Conservation (phyloP, 1,284 basidiomycete genomes). For the Cryptococcus maquisensis region DNA sequence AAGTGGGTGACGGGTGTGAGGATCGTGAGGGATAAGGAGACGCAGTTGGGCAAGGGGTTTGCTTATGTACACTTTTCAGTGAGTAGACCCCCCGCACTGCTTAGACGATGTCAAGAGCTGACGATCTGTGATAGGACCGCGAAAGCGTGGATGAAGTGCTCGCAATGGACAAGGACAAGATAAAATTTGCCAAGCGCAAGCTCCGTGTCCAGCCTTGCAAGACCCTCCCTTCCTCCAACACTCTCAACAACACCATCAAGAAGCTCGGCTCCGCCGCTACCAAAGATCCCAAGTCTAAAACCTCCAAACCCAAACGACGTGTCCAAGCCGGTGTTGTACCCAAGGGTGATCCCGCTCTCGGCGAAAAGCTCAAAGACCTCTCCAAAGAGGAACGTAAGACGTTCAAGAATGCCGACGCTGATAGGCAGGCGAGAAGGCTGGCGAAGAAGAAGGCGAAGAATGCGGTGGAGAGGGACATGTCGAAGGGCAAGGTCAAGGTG, state of each 20-base stretch:
- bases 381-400: conserved; percentile 82
- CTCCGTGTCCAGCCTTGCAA: conserved; percentile 83
- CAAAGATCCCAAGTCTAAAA: conserved; percentile 1
- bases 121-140: conserved; percentile 59
- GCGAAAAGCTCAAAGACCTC: conserved; percentile 66
- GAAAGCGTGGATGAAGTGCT: conserved; percentile 85
- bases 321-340: conserved; percentile 47
- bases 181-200: conserved; percentile 85
- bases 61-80: conserved; percentile 87
- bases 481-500: conserved; percentile 42
- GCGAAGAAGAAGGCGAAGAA: conserved; percentile 73
- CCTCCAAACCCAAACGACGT: background rate
- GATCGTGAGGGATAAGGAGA: conserved; percentile 84
- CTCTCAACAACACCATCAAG: conserved; percentile 16
- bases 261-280: conserved; percentile 4
- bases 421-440: conserved; percentile 71
- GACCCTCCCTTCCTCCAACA: conserved; percentile 46
- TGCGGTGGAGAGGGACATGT: conserved; percentile 63
- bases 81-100: conserved; percentile 39
- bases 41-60: conserved; percentile 96
- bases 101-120: background rate
- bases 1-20: conserved; percentile 80
- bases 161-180: conserved; percentile 64
- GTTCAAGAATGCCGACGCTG: conserved; percentile 69
- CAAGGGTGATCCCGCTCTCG: conserved; percentile 74